Evolutionary conservation across 2,329 filamentous ascomycete species (phyloP).

Genomic region (Zelopaecilomyces penicillatus): DNA sequence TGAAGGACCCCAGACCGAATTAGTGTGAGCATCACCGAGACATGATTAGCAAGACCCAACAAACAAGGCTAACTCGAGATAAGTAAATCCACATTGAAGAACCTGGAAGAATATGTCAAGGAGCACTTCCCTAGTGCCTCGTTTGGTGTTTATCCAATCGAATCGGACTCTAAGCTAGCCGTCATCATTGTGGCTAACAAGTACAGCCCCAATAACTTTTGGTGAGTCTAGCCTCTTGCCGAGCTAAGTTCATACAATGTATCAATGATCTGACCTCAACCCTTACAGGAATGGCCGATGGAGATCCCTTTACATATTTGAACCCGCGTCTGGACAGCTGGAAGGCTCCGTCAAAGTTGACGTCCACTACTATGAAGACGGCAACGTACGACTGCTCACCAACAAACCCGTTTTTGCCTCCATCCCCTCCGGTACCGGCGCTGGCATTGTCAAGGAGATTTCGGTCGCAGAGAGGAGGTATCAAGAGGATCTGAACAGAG

Average conservation of each 20-base stretch:
- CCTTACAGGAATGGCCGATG: conserved; percentile 79
- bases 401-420: conserved; percentile 62
- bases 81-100: conserved; percentile 78
- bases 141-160: conserved; percentile 73
- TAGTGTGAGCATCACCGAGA: conserved; percentile 55
- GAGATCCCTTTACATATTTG: conserved; percentile 78
- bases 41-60: not conserved
- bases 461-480: conserved; percentile 79
- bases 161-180: conserved; percentile 67
- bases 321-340: conserved; percentile 58
- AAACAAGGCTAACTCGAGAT: conserved; percentile 1
- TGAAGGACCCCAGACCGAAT: conserved; percentile 66
- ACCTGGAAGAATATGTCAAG: conserved; percentile 62
- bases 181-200: conserved; percentile 88
- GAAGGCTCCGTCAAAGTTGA: conserved; percentile 83
- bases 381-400: conserved; percentile 91
- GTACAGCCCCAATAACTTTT: conserved; percentile 97
- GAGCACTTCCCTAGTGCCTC: conserved; percentile 84
- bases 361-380: conserved; percentile 99
- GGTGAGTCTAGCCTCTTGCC: conserved; percentile 41
- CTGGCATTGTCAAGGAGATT: conserved; percentile 69
- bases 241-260: not conserved
- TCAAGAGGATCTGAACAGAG: conserved; percentile 89
- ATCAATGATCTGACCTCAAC: not conserved
- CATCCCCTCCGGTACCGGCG: conserved; percentile 53